Evolutionary conservation across 1,139 yeast genomes (phyloP), one percentile per base, ranked within the genome.

Genomic region (Blastobotrys indianensis): DNA sequence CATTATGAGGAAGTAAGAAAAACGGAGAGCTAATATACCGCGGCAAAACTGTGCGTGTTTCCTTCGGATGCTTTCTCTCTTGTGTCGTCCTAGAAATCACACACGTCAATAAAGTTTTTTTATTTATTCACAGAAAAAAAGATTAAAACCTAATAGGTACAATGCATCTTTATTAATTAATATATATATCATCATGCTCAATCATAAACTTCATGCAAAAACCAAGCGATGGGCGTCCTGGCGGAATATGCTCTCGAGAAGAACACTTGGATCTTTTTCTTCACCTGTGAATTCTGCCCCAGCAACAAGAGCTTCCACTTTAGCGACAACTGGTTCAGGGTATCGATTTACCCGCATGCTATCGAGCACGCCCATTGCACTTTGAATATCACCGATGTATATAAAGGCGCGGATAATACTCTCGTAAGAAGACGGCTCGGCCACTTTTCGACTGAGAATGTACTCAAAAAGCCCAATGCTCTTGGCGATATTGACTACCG

Each of bases 351-450:
- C 15, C 32, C 48, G 47, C 67, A 67, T 62, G 39, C 58, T 38
- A 20, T 50, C 49, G 17, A 66, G 43, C 10, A 63, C 56, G 25
- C 53, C 53, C 20, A 39, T 37, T 2, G 70, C 69, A 12, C 56
- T 48, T 5, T 42, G 46, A 12, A 53, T 39, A 41, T 62, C 59
- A 7, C 57, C 58, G 41, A 59, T 54, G 42, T 52, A 58, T 16
- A 66, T 43, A 44, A 63, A 63, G 2, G 68, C 67, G 4, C 68
- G 52, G 31, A 65, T 55, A 48, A 68, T 60, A 17, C 68, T 57
- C 48, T 67, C 71, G 47, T 57, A 67, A 1, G 69, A 58, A 4
- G 68, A 62, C 1, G 71, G 69, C 52, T 66, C 72, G 3, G 66
- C 64, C 36, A 55, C 50, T 20, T 55, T 55, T 17, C 51, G 45